Evolutionary conservation across 2,329 filamentous ascomycete species (phyloP), one percentile per base, ranked within the genome.

Genomic region (Plenodomus lindquistii): DNA sequence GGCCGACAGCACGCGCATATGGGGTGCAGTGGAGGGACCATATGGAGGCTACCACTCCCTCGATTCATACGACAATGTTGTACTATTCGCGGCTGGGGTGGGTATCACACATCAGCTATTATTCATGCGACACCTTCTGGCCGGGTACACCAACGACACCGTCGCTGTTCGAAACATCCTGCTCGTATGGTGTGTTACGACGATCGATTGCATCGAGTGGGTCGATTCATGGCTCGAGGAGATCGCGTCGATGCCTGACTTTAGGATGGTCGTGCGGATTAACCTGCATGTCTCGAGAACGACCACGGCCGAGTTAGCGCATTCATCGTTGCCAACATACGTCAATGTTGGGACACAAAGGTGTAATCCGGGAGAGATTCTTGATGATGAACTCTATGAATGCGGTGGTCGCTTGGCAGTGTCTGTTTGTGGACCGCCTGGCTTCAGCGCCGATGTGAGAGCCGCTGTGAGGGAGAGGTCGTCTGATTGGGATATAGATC

Each of bases 101-200:
- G 93, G 93, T 48, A 97, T 97, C 72, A 96, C 92, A 0, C 92
- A 97, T 70, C 90, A 95, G 67, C 82, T 97, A 17, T 88, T 90
- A 10, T 95, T 94, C 70, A 80, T 96, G 6, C 85, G 84, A 45
- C 85, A 92, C 42, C 63, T 77, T 9, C 72, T 77, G 13, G 60
- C 60, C 3, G 73, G 77, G 72, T 55, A 82, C 78, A 76, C 77
- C 77, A 70, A 87, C 83, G 85, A 52, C 44, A 90, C 84, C 0
- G 84, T 89, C 22, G 91, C 92, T 1, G 88, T 89, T 2, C 85
- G 90, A 37, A 85, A 85, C 29, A 75, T 96, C 42, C 87, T 86
- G 1, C 83, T 97, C 2, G 82, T 96, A 46, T 97, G 93, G 92
- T 86, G 95, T 60, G 87, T 97, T 52, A 88, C 91, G 44, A 87